Conservation (phyloP, 2,329 filamentous ascomycete species). For the Mariannaea sp. region DNA sequence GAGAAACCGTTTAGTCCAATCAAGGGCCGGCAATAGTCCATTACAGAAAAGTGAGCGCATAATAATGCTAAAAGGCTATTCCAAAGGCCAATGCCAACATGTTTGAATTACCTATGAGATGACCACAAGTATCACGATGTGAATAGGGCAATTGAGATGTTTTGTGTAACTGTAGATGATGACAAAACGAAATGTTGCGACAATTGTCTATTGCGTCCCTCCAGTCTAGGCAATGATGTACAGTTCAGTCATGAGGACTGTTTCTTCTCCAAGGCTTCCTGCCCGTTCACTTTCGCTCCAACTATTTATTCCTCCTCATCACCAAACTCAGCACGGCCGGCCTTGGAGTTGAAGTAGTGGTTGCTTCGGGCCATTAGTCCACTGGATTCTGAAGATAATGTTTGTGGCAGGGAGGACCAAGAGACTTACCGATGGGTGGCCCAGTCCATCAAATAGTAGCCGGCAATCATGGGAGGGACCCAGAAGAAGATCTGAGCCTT, state of each 20-base stretch:
- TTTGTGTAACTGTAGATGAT: background rate
- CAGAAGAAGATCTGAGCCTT: slow-evolving; percentile 88
- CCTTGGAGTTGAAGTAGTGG: slow-evolving; percentile 81
- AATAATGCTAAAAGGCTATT: too few relatives aligned
- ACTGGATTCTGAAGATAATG: background rate
- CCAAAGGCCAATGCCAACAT: too few relatives aligned
- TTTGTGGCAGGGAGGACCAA: background rate
- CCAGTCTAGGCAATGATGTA: slow-evolving; percentile 50
- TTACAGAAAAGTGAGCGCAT: slow-evolving; percentile 28
- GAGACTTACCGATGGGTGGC: slow-evolving; percentile 78
- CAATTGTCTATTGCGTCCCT: slow-evolving; percentile 45
- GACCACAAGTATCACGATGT: slow-evolving; percentile 5
- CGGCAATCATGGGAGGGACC: slow-evolving; percentile 75
- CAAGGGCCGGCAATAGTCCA: slow-evolving; percentile 29
- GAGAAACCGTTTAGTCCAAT: slow-evolving; percentile 25
- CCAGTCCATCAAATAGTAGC: slow-evolving; percentile 88
- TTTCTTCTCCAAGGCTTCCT: slow-evolving; percentile 38
- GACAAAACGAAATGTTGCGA: slow-evolving; percentile 34
- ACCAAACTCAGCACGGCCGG: slow-evolving; percentile 63
- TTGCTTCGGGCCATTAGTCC: slow-evolving; percentile 58
- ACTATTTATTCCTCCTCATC: slow-evolving; percentile 51
- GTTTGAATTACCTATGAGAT: slow-evolving; percentile 6
- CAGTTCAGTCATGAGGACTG: slow-evolving; percentile 42
- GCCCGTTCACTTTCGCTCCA: slow-evolving; percentile 8
- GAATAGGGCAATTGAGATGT: background rate